Percentiles rank a stretch among this genome's conserved stretches.
Evolutionary conservation across 345 rosid genomes (phyloP).

Genomic region (Eucalyptus coolabah): DNA sequence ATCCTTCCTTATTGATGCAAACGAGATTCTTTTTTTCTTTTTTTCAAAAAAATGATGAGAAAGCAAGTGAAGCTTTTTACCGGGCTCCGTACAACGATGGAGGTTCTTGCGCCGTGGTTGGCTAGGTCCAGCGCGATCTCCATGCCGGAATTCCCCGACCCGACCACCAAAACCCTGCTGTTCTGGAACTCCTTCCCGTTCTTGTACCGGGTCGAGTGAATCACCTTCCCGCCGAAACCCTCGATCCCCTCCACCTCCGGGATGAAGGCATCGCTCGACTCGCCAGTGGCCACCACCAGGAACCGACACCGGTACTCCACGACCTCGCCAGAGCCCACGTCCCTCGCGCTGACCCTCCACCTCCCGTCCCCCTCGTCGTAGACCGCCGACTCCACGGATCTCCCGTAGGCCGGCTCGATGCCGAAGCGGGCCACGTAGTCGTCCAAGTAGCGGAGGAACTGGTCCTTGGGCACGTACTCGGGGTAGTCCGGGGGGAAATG

Average conservation of each 20-base stretch:
- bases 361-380: conserved; percentile 13
- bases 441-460: conserved; percentile 44
- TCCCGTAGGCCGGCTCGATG: conserved; percentile 33
- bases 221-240: conserved; percentile 23
- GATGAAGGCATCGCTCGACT: conserved; percentile 20
- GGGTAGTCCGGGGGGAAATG: conserved; percentile 36
- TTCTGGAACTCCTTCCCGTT: conserved; percentile 27
- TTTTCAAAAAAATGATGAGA: background rate
- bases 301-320: conserved; percentile 41
- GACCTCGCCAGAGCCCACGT: conserved; percentile 13
- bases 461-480: conserved; percentile 24
- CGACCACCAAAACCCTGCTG: conserved; percentile 61
- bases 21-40: no score
- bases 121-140: conserved; percentile 66
- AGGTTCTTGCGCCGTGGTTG: conserved; percentile 40
- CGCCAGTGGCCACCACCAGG: conserved; percentile 69
- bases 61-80: conserved; percentile 8
- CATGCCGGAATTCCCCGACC: conserved; percentile 90
- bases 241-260: conserved; percentile 38
- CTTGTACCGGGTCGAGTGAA: conserved; percentile 47
- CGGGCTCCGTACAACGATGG: conserved; percentile 54
- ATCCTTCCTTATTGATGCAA: no score
- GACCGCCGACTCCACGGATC: conserved; percentile 34
- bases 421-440: conserved; percentile 37
- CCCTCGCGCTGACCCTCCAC: conserved; percentile 44